Base-by-base conservation (phyloP, 169 alveolate species). In the Nephromyces sp. region DNA sequence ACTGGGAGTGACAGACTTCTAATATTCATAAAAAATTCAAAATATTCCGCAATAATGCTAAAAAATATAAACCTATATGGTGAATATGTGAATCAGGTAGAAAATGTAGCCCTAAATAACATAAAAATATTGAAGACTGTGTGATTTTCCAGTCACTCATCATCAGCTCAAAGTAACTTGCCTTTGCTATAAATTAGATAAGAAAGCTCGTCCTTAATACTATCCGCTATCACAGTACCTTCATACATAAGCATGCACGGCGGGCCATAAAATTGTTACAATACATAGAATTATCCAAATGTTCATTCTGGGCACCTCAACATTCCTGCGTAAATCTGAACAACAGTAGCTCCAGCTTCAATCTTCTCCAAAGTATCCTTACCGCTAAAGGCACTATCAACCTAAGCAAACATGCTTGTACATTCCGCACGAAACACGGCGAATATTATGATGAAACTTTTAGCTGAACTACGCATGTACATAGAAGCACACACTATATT, bases 321-420 rank as follows among this genome's bases (percentile, higher is more conserved):
- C 87, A 89, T 28, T 29, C 87, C 77, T 0, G 92, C 84, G 81
- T 76, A 87, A 61, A 89, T 52, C 66, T 89, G 93, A 24, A 92
- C 88, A 1, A 80, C 83, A 1, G 92, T 81, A 3, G 94, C 94
- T 3, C 94, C 94, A 0, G 94, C 93, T 52, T 88, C 93, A 3
- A 89, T 86, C 77, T 85, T 82, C 63, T 85, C 89, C 63, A 87
- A 75, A 22, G 91, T 92, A 69, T 89, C 94, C 29, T 66, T 74
- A 3, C 92, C 92, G 1, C 81, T 70, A 33, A 86, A 86, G 65
- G 87, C 86, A n/a, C 94, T 93, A 30, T 93, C 94, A 24, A 91
- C 73, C 89, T 85, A 81, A 1, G 31, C 5, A 27, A 28, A 6
- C 21, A 2, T 22, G 3, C 25, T n/a, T n/a, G n/a, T n/a, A n/a